Evolutionary conservation across 768 basidiomycete genomes (phyloP), one percentile per base, ranked within the genome.

Genomic region (Trametes cingulata): DNA sequence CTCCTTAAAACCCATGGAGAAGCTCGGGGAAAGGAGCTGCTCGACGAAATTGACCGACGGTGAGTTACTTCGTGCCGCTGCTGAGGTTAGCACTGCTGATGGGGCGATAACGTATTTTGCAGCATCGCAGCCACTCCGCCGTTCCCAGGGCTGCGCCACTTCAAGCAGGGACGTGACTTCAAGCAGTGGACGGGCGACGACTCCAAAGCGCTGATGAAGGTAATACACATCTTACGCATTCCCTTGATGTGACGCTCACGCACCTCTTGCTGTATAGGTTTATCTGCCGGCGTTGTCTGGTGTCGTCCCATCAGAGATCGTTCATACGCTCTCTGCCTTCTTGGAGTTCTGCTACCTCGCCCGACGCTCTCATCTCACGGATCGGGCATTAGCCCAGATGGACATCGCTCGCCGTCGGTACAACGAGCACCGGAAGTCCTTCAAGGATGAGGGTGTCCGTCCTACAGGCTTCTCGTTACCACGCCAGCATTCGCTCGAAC

Each of bases 21-120:
- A n/a, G 50, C 56, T 4, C 17, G n/a, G n/a, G n/a, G n/a, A 0
- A 52, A 67, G 36, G 52, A 33, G 3, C 75, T 78, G 7, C 49
- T 77, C 27, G 72, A 69, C 58, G 74, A 76, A 33, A 76, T 76
- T 62, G 74, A 77, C 56, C 62, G 65, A 3, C 61, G 69, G 77
- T 76, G 59, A 39, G 70, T 68, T 39, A 37, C 7, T 47, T 8
- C 6, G 40, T 12, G 6, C 6, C n/a, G n/a, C 10, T n/a, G n/a
- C n/a, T n/a, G n/a, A n/a, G n/a, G n/a, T n/a, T 19, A 8, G 6
- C 6, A 13, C 12, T n/a, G 10, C 17, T 13, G 40, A 42, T 6
- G 10, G 40, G 17, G 6, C 6, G 10, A 9, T 42, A n/a, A 19
- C 17, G 14, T 5, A 13, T 45, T 24, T 12, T 52, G 9, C 25